Conservation (phyloP, 192 early-diverging fungal species). For the Oehlia diaphana region DNA sequence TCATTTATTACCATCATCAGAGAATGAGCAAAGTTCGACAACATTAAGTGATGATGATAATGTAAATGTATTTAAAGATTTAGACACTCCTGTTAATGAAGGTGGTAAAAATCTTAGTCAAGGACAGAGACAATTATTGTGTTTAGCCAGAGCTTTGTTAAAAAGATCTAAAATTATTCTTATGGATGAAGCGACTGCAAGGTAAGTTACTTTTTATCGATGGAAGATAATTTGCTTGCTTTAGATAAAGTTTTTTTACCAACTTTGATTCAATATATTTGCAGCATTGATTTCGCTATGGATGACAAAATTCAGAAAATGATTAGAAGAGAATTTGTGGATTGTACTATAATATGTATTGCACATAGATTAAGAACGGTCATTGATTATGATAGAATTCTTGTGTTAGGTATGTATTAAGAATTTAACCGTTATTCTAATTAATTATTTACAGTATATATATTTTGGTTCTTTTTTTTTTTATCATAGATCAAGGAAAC, state of each 20-base stretch:
- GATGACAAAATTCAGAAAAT: slow-evolving; percentile 85
- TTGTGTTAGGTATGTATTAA: slow-evolving; percentile 49
- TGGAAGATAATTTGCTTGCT: no score
- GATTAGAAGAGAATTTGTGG: slow-evolving; percentile 73
- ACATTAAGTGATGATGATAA: slow-evolving; percentile 25
- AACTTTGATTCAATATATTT: slow-evolving; percentile 42
- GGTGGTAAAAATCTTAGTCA: slow-evolving; percentile 76
- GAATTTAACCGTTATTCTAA: background rate
- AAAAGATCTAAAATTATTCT: slow-evolving; percentile 59
- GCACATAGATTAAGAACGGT: slow-evolving; percentile 88
- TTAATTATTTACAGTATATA: background rate
- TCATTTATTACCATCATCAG: slow-evolving; percentile 45
- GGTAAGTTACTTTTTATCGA: slow-evolving; percentile 4
- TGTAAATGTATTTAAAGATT: slow-evolving; percentile 46
- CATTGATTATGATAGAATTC: slow-evolving; percentile 81
- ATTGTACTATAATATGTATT: slow-evolving; percentile 84
- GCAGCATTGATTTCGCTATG: slow-evolving; percentile 77
- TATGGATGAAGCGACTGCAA: slow-evolving; percentile 52
- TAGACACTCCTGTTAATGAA: slow-evolving; percentile 58
- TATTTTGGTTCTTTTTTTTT: background rate
- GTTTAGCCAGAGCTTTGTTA: slow-evolving; percentile 78
- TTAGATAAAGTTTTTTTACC: background rate
- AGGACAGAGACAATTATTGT: slow-evolving; percentile 83
- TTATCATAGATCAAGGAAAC: slow-evolving; percentile 62
- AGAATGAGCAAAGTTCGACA: slow-evolving; percentile 25